These are phyloP conservation scores for Leccinum aurantiacum DNA, from an alignment of 768 basidiomycete species.

Conservation along the genomic window DNA sequence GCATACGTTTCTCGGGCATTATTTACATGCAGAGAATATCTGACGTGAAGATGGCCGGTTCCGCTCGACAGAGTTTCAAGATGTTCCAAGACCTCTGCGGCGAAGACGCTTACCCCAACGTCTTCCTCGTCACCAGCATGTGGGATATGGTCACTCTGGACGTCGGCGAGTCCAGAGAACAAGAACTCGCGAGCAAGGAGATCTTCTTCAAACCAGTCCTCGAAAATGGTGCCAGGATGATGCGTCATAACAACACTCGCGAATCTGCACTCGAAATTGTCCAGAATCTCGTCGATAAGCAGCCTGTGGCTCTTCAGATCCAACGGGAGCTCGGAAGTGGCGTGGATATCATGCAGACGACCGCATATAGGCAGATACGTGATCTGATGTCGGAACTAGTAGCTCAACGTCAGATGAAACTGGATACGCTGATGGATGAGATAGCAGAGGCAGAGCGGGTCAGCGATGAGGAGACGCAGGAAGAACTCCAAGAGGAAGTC, in stretches of 20 bases:
- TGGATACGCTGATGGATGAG: slow-evolving; percentile 44
- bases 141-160: slow-evolving; percentile 42
- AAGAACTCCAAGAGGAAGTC: slow-evolving; percentile 43
- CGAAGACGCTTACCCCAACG: slow-evolving; percentile 43
- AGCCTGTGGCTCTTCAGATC: slow-evolving; percentile 45
- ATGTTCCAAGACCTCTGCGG: slow-evolving; percentile 57
- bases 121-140: slow-evolving; percentile 53
- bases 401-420: slow-evolving; percentile 43
- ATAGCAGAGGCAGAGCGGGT: slow-evolving; percentile 43
- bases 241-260: slow-evolving; percentile 43
- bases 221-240: slow-evolving; percentile 43
- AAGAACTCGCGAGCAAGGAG: slow-evolving; percentile 41
- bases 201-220: slow-evolving; percentile 53
- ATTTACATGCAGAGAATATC: slow-evolving; percentile 55
- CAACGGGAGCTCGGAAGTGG: slow-evolving; percentile 52
- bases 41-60: slow-evolving; percentile 48
- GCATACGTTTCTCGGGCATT: slow-evolving; percentile 41
- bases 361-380: slow-evolving; percentile 52
- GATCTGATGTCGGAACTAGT: slow-evolving; percentile 48
- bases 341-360: slow-evolving; percentile 49
- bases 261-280: slow-evolving; percentile 48
- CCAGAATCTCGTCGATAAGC: slow-evolving; percentile 37
- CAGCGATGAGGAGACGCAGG: slow-evolving; percentile 44
- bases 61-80: slow-evolving; percentile 45
- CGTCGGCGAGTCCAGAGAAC: slow-evolving; percentile 39